Evolutionary conservation across 2,329 filamentous ascomycete species (phyloP).

Genomic region (Aspergillus ibericus): DNA sequence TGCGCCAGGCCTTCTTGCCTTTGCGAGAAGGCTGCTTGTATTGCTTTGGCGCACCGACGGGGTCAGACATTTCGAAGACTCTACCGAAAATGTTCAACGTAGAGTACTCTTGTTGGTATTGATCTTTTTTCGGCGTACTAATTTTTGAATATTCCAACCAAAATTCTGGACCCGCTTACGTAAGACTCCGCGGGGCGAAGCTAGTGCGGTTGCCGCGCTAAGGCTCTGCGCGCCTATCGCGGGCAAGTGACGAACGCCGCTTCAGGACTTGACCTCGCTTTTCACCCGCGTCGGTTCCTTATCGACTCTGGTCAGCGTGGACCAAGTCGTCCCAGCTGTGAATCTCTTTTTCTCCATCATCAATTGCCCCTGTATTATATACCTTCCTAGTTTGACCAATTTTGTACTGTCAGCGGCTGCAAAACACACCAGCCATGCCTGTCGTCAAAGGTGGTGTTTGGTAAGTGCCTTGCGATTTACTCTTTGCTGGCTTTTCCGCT

Average conservation of each 20-base stretch:
- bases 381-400: background rate
- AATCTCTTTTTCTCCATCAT: background rate
- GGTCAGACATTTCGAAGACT: slow-evolving; percentile 33
- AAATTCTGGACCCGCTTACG: slow-evolving; percentile 36
- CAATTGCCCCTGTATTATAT: background rate
- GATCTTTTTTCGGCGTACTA: slow-evolving; percentile 23
- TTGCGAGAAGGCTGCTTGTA: slow-evolving; percentile 89
- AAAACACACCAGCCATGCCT: slow-evolving; percentile 51
- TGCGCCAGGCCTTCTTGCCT: slow-evolving; percentile 98
- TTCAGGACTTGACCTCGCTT: slow-evolving; percentile 14
- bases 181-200: slow-evolving; percentile 29
- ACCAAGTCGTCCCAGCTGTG: slow-evolving; percentile 16
- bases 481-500: slow-evolving; percentile 12
- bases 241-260: slow-evolving; percentile 15
- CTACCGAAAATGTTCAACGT: slow-evolving; percentile 10
- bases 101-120: slow-evolving; percentile 15
- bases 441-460: slow-evolving; percentile 68
- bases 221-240: slow-evolving; percentile 26
- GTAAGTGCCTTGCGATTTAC: slow-evolving; percentile 29
- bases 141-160: slow-evolving; percentile 23
- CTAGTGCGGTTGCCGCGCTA: slow-evolving; percentile 29
- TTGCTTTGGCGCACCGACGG: slow-evolving; percentile 66
- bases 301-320: slow-evolving; percentile 14
- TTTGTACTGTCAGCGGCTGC: background rate
- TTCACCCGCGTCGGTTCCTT: slow-evolving; percentile 24